These are phyloP conservation scores for Neoascochyta sp. DNA, from an alignment of 2,329 filamentous ascomycete genomes.

Conservation along the genomic window DNA sequence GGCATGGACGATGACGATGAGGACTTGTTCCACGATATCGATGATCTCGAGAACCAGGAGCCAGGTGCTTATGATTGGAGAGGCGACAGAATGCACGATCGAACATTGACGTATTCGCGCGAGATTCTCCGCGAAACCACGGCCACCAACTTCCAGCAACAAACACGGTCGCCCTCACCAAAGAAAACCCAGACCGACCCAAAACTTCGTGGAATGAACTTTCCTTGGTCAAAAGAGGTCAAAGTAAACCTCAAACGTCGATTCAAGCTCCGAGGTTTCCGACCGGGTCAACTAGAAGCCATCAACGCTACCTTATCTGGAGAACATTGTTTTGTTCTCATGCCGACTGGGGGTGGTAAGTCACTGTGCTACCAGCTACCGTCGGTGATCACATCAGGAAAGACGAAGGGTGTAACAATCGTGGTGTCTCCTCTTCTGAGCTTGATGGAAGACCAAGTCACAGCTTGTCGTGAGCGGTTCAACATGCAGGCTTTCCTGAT, in stretches of 20 bases:
- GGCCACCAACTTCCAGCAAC: conserved; percentile 15
- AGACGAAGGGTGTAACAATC: conserved; percentile 80
- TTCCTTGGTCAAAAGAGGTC: conserved; percentile 81
- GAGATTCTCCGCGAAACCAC: conserved; percentile 34
- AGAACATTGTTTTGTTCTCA: conserved; percentile 88
- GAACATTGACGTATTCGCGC: conserved; percentile 11
- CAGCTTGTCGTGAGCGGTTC: conserved; percentile 65
- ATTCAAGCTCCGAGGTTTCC: conserved; percentile 82
- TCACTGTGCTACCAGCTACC: conserved; percentile 96
- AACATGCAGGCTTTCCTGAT: conserved; percentile 76
- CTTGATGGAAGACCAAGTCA: conserved; percentile 95
- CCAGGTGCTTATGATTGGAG: conserved; percentile 27
- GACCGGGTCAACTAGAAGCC: conserved; percentile 87
- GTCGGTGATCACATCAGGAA: conserved; percentile 75
- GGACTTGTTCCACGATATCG: conserved; percentile 40
- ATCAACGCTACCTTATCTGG: conserved; percentile 89
- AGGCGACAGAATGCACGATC: conserved; percentile 17
- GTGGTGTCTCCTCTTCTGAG: conserved; percentile 94
- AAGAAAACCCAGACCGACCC: conserved; percentile 26
- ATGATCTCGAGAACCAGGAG: conserved; percentile 42
- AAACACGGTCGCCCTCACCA: conserved; percentile 19
- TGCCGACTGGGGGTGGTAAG: conserved; percentile 97
- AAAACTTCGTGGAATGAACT: conserved; percentile 33
- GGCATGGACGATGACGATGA: conserved; percentile 29
- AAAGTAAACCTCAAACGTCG: conserved; percentile 73